phyloP scores from a whole-genome alignment of 2,329 filamentous ascomycete species.

The Colletotrichum sp. region DNA sequence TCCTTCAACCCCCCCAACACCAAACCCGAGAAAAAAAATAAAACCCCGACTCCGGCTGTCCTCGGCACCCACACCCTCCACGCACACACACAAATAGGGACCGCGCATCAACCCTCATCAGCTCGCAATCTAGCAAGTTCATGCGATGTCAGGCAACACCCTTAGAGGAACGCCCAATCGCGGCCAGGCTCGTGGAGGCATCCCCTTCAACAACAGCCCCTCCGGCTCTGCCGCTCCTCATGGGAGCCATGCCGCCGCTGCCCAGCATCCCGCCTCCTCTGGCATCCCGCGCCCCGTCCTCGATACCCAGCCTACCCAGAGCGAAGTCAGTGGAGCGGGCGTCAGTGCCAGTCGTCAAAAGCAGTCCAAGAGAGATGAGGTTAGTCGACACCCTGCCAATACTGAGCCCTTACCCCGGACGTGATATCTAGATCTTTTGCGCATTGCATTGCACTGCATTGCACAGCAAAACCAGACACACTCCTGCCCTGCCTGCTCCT shows the following conservation, averaged over 20 bases:
- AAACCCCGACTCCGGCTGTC: not conserved
- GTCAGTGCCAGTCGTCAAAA: conserved; percentile 95
- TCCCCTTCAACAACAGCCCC: conserved; percentile 68
- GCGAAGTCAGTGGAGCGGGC: conserved; percentile 68
- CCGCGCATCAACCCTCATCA: conserved; percentile 17
- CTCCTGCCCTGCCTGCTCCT: not conserved
- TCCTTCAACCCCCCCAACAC: not conserved
- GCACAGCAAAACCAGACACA: not conserved
- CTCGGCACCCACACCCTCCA: conserved; percentile 11
- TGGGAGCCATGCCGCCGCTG: not conserved
- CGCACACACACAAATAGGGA: not conserved
- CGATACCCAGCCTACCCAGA: conserved; percentile 61
- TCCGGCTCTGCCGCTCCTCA: not conserved
- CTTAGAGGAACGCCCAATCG: conserved; percentile 74
- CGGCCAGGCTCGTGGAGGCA: conserved; percentile 60
- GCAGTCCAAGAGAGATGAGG: conserved; percentile 98
- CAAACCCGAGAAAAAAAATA: not conserved
- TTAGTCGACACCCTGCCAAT: conserved; percentile 52
- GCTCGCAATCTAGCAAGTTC: conserved; percentile 45
- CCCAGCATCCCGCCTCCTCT: conserved; percentile 44
- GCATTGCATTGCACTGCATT: not conserved
- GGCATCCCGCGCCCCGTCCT: conserved; percentile 76
- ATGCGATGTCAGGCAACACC: conserved; percentile 64
- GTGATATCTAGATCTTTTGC: not conserved
- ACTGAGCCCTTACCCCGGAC: conserved; percentile 1